These are phyloP conservation scores for Pterulicium gracile DNA, from an alignment of 1,284 basidiomycete species.

Conservation along the genomic window DNA sequence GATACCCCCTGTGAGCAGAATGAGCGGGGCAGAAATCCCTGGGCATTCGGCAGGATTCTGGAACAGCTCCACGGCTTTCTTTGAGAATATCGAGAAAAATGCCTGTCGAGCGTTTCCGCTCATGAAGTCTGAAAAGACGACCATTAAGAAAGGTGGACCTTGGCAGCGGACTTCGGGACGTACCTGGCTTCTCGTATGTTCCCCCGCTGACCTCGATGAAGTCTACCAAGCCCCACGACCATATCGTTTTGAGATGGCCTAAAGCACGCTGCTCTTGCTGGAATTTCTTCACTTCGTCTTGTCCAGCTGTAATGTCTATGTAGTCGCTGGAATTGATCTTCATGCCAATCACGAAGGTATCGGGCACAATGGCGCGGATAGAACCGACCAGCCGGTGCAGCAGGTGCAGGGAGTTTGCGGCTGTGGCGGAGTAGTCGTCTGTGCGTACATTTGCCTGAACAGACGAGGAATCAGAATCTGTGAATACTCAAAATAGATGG, in stretches of 20 bases:
- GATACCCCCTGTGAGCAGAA: conserved; percentile 78
- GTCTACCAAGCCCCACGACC: conserved; percentile 56
- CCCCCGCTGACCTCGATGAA: conserved; percentile 86
- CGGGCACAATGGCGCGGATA: conserved; percentile 49
- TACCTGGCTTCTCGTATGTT: conserved; percentile 75
- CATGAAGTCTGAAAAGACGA: conserved; percentile 30
- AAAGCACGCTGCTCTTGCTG: conserved; percentile 41
- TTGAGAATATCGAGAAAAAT: conserved; percentile 52
- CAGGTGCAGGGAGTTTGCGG: conserved; percentile 43
- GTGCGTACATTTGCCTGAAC: conserved; percentile 57
- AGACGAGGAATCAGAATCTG: conserved; percentile 1
- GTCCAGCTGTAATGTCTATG: conserved; percentile 32
- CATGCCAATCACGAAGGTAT: conserved; percentile 67
- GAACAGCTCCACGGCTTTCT: conserved; percentile 34
- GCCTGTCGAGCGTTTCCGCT: conserved; percentile 32
- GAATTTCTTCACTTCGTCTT: conserved; percentile 19
- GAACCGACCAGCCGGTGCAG: conserved; percentile 52
- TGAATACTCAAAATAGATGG: neutral
- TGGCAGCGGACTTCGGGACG: conserved; percentile 12
- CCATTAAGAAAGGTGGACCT: conserved; percentile 3
- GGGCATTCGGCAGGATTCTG: conserved; percentile 12
- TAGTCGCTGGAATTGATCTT: conserved; percentile 90
- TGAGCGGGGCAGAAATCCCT: conserved; percentile 34
- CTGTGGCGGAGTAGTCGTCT: conserved; percentile 47
- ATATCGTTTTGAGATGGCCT: conserved; percentile 52